Base-by-base conservation (phyloP, 2,329 filamentous ascomycete species). In the Cladosporium phlei region DNA sequence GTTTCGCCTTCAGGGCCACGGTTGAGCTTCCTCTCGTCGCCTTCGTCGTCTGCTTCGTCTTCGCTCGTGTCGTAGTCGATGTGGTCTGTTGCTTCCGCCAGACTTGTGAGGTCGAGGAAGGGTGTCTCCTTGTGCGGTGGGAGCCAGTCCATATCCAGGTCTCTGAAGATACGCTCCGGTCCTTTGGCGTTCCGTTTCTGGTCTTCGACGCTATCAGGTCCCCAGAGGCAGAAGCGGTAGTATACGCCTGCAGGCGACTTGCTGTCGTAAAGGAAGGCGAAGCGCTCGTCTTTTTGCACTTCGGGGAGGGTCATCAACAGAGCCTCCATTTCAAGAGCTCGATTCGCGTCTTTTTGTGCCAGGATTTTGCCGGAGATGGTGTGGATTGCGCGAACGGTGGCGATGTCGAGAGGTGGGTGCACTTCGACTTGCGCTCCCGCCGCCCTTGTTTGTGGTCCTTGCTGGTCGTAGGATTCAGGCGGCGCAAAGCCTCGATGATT, bases 231-330 rank as follows among this genome's bases (percentile, higher is more conserved):
- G 86, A 88, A 97, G 33, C 93, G 82, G 66, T 97, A 97, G 78
- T 90, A 98, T 12, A 94, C 79, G 12, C 85, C 91, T 20, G 82
- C 89, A 52, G 77, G 74, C 59, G 83, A 90, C 54, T 83, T 78
- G 16, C 89, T 78, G 64, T 97, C 85, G 83, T 88, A 98, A 4
- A 98, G 74, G 86, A 90, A 98, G 0, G 89, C 86, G 82, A 91
- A 97, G 55, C 85, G 89, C 64, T 95, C 87, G 50, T 95, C 87
- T 30, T 76, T 78, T 62, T 95, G 88, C 1, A 97, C 85, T 46
- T 89, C 82, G 0, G 86, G 80, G 14, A 87, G 77, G 39, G 83
- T 85, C 93, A 97, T 97, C 5, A 98, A 76, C 2, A 95, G 73
- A 4, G 90, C 89, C 66, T 98, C 93, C 51, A 95, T 94, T 59